Evolutionary conservation across 371 early-diverging fungal species (phyloP).

Genomic region (Mucor sp.): DNA sequence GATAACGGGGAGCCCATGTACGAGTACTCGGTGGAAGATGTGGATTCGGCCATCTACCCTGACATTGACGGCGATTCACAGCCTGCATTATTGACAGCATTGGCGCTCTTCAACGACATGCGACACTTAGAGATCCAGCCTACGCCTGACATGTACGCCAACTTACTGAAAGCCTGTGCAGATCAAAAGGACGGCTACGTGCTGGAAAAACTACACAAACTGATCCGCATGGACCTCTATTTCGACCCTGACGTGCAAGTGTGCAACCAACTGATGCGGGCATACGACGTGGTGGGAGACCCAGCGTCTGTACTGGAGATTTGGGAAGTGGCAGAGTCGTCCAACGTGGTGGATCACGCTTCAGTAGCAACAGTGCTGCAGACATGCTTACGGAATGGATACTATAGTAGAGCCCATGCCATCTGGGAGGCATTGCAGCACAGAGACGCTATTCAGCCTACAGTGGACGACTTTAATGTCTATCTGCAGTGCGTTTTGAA

Average conservation of each 20-base stretch:
- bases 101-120: conserved; percentile 50
- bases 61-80: conserved; percentile 30
- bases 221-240: conserved; percentile 48
- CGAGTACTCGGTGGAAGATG: conserved; percentile 30
- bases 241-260: conserved; percentile 41
- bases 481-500: conserved; percentile 8
- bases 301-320: conserved; percentile 31
- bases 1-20: conserved; percentile 18
- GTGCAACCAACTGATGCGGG: conserved; percentile 45
- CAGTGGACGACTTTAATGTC: conserved; percentile 40
- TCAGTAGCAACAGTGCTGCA: conserved; percentile 17
- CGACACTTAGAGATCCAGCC: conserved; percentile 39
- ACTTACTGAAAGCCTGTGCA: conserved; percentile 36
- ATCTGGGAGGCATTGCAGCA: conserved; percentile 16
- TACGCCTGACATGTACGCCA: conserved; percentile 38
- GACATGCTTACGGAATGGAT: conserved; percentile 15
- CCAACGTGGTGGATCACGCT: conserved; percentile 4
- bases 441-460: not conserved
- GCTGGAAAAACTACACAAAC: conserved; percentile 40
- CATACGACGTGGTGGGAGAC: conserved; percentile 36
- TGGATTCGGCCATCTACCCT: conserved; percentile 3
- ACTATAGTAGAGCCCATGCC: conserved; percentile 12
- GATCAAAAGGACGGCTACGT: conserved; percentile 31
- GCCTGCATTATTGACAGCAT: conserved; percentile 31
- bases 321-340: conserved; percentile 30